Base-by-base conservation (phyloP, 129 eudicot species). In the Solidago caesia region DNA sequence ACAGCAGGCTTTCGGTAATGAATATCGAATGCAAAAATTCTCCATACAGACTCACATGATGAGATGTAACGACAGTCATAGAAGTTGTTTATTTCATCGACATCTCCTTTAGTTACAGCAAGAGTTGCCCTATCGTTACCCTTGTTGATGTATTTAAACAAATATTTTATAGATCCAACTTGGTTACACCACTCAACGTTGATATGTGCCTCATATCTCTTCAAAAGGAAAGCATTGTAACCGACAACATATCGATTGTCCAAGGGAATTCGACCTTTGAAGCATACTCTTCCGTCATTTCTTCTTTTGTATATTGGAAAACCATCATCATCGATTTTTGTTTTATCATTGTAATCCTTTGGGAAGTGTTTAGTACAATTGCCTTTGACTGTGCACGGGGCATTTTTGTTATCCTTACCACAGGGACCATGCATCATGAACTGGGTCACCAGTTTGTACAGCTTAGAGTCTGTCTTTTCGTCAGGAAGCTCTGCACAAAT, bases 341-440 rank as follows among this genome's bases (percentile, higher is more conserved):
- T 43, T 41, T 47, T 1, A 5, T 46, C 2, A 25, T 4, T 6
- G 52, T 8, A 26, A 60, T 25, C 13, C 21, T 60, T 4, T 5
- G 73, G 13, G 16, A 46, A 21, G 6, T 7, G 6, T 7, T n/a
- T 25, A 4, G 44, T 25, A 27, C 66, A 60, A 8, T 7, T 47
- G 2, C 6, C 13, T 6, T 43, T 8, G 2, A 4, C 26, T 25
- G 15, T 77, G 59, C 75, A 77, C 0, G 75, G 81, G 3, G 48
- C 25, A 8, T 8, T 8, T 5, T 47, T 5, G 13, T 55, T 26
- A 5, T 14, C 70, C 44, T 59, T 11, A 43, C 39, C 81, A 60
- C 66, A 60, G 1, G 66, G 66, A 60, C 66, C 66, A 10, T 60
- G 66, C 42, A 60, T 27, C 66, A 77, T 77, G 5, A 5, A 47